Percentiles rank a stretch among this genome's conserved stretches.
Evolutionary conservation across 2,329 filamentous ascomycete genomes (phyloP).

Genomic region (Trichoderma simmonsii): DNA sequence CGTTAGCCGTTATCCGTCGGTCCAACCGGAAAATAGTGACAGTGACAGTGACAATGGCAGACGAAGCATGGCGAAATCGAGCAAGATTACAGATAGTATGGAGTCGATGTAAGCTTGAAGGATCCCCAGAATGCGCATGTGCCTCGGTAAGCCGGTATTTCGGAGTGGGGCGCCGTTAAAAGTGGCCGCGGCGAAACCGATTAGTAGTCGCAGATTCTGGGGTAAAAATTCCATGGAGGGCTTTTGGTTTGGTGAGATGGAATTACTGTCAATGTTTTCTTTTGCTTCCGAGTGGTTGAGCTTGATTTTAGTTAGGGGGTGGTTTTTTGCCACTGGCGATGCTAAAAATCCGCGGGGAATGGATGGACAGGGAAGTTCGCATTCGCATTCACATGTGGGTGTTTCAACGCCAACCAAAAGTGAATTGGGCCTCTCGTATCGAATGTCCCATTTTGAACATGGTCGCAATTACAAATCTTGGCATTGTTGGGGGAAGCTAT

Average conservation of each 20-base stretch:
- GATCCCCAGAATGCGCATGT: background rate
- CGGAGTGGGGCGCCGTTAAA: background rate
- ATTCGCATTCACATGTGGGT: background rate
- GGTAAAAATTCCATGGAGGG: background rate
- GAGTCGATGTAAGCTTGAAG: background rate
- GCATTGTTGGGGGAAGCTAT: background rate
- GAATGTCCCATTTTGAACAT: background rate
- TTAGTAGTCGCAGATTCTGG: conserved; percentile 1
- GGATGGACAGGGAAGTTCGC: background rate
- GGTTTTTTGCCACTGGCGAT: background rate
- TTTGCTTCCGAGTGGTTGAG: background rate
- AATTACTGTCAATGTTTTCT: background rate
- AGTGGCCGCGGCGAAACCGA: background rate
- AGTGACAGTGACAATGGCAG: background rate
- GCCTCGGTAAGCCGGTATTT: background rate
- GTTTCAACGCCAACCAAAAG: background rate
- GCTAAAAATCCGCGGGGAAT: background rate
- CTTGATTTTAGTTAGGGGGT: background rate
- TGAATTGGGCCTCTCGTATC: background rate
- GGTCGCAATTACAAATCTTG: background rate
- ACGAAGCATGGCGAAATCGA: background rate
- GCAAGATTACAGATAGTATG: background rate
- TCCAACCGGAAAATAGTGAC: background rate
- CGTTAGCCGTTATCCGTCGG: background rate
- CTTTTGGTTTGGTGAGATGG: background rate